Conservation (phyloP, 2,329 filamentous ascomycete species). For the Talaromyces atroroseus region DNA sequence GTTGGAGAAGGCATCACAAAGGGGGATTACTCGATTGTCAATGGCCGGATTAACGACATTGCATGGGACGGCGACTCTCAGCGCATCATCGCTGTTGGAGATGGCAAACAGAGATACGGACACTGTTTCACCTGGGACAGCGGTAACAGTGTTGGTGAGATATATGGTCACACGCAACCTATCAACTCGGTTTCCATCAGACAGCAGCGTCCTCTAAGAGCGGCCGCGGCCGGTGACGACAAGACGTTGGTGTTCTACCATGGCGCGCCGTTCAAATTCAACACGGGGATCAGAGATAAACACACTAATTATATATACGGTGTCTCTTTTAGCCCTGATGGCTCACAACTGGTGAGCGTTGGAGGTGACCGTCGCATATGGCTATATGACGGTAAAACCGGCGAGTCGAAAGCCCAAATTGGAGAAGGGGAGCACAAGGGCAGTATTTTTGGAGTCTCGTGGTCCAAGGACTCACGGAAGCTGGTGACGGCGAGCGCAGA, state of each 20-base stretch:
- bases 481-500: conserved; percentile 91
- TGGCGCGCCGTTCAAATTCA: conserved; percentile 93
- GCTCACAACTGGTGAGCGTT: conserved; percentile 73
- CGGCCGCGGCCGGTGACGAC: conserved; percentile 87
- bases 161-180: conserved; percentile 81
- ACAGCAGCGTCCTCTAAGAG: conserved; percentile 82
- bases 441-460: conserved; percentile 87
- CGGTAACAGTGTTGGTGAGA: conserved; percentile 92
- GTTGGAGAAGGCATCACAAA: conserved; percentile 83
- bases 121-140: conserved; percentile 93
- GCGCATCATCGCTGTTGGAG: conserved; percentile 90
- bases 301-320: conserved; percentile 89
- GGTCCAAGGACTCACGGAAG: conserved; percentile 78
- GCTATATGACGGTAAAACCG: conserved; percentile 94
- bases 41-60: conserved; percentile 89
- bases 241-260: conserved; percentile 86
- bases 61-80: conserved; percentile 97
- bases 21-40: conserved; percentile 91
- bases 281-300: conserved; percentile 68
- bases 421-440: conserved; percentile 73
- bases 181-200: conserved; percentile 90
- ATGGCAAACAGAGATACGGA: conserved; percentile 88
- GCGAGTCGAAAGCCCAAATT: conserved; percentile 71
- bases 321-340: conserved; percentile 84
- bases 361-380: conserved; percentile 91